Evolutionary conservation across 768 basidiomycete genomes (phyloP).

Genomic region (Calvatia gigantea): DNA sequence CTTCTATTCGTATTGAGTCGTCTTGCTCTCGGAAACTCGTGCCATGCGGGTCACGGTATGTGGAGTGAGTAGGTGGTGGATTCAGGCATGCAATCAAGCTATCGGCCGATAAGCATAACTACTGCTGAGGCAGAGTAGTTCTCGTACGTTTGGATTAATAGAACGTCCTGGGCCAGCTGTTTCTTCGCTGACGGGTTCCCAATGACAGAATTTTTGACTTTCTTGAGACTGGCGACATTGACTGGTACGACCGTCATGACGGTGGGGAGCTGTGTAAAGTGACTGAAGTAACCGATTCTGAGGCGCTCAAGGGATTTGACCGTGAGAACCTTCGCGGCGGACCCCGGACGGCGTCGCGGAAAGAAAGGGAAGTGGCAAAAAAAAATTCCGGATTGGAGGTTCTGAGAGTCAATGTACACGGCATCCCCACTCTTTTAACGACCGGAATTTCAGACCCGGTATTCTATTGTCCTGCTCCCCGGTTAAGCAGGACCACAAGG

Average conservation of each 20-base stretch:
- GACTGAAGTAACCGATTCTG: too few species aligned
- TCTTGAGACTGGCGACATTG: constrained; percentile 46
- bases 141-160: constrained; percentile 53
- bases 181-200: constrained; percentile 76
- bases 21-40: constrained; percentile 27
- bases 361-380: too few species aligned
- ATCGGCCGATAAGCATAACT: constrained; percentile 8
- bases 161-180: constrained; percentile 50
- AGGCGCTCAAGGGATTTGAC: too few species aligned
- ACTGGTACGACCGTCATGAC: constrained; percentile 11
- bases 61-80: constrained; percentile 18
- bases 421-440: too few species aligned
- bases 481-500: too few species aligned
- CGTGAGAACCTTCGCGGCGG: too few species aligned
- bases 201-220: constrained; percentile 72
- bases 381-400: too few species aligned
- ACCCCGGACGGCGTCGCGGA: too few species aligned
- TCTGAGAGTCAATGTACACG: too few species aligned
- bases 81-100: constrained; percentile 66
- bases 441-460: too few species aligned
- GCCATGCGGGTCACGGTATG: not conserved
- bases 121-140: not conserved
- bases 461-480: too few species aligned
- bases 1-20: constrained; percentile 57
- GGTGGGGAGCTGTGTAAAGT: constrained; percentile 1